Percentiles rank a stretch among this genome's conserved stretches.
Evolutionary conservation across 176 grass and related monocot genomes (phyloP).

Genomic region (Bromus sterilis): DNA sequence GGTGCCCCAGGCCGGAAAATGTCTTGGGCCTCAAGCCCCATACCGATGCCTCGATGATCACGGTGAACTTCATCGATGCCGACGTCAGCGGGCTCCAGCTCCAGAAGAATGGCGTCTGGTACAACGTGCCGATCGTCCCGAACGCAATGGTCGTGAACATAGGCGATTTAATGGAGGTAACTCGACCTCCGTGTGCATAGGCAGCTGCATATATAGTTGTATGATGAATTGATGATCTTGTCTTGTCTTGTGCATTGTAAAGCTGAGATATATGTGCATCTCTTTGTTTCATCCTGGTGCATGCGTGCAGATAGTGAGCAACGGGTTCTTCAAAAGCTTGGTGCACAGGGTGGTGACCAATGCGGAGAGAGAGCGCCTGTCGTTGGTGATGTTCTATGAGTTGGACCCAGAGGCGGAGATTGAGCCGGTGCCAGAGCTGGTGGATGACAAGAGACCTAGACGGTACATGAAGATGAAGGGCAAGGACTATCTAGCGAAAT

Average conservation of each 20-base stretch:
- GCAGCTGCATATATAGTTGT: background rate
- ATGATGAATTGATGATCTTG: background rate
- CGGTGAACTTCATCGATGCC: conserved; percentile 26
- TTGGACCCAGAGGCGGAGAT: background rate
- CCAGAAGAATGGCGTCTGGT: conserved; percentile 16
- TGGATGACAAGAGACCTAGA: background rate
- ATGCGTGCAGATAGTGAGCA: conserved; percentile 31
- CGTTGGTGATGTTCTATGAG: background rate
- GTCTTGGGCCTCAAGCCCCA: conserved; percentile 49
- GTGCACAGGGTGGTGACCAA: conserved; percentile 40
- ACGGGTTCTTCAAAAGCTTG: conserved; percentile 27
- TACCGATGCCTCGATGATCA: conserved; percentile 32
- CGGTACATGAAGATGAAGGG: background rate
- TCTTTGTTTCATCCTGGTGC: background rate
- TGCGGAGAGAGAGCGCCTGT: background rate
- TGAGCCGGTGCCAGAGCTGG: background rate
- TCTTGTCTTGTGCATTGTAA: background rate
- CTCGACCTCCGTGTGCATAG: background rate
- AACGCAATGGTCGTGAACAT: conserved; percentile 34
- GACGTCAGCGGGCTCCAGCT: conserved; percentile 41
- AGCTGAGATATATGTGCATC: background rate
- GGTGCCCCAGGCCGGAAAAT: conserved; percentile 23
- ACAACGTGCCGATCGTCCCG: conserved; percentile 25
- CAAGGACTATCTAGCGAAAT: background rate
- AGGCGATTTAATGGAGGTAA: conserved; percentile 51